These are phyloP conservation scores for Haematococcus sp. DNA, from an alignment of 139 green algal species.

Conservation along the genomic window DNA sequence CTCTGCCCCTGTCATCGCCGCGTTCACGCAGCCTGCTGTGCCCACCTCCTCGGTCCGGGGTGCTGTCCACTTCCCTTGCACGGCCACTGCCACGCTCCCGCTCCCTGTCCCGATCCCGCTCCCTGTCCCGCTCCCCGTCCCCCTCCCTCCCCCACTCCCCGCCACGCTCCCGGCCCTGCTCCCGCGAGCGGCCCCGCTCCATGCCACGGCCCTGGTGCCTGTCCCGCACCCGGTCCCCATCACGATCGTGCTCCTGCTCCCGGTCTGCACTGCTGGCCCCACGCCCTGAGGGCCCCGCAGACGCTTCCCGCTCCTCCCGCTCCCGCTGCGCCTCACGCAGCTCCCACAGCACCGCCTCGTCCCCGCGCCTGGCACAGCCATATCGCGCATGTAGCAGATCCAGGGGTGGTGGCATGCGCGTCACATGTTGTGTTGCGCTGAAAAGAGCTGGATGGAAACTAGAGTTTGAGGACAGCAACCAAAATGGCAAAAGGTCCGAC, in stretches of 20 bases:
- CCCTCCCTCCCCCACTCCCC: no score
- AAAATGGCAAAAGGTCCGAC: no score
- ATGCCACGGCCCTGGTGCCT: background rate
- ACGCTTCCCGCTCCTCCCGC: constrained; percentile 25
- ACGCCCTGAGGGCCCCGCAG: background rate
- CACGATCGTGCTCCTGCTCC: background rate
- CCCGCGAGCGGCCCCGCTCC: no score
- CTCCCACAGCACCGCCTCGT: constrained; percentile 64
- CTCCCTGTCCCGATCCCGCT: background rate
- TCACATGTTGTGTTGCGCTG: no score
- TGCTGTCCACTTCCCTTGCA: no score
- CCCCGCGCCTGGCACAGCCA: constrained; percentile 22
- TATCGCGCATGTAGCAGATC: background rate
- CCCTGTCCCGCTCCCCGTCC: background rate
- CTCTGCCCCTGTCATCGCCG: no score
- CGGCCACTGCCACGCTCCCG: background rate
- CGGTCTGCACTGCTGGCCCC: background rate
- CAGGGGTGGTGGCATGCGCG: background rate
- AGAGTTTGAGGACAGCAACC: no score
- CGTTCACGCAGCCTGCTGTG: no score
- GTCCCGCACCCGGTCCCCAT: no score
- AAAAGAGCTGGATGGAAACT: background rate
- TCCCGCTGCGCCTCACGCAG: constrained; percentile 30
- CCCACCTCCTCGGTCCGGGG: no score
- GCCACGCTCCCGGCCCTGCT: no score